Evolutionary conservation across 2,329 filamentous ascomycete species (phyloP).

Genomic region (Xenosphaeropsis pyriputrescens): DNA sequence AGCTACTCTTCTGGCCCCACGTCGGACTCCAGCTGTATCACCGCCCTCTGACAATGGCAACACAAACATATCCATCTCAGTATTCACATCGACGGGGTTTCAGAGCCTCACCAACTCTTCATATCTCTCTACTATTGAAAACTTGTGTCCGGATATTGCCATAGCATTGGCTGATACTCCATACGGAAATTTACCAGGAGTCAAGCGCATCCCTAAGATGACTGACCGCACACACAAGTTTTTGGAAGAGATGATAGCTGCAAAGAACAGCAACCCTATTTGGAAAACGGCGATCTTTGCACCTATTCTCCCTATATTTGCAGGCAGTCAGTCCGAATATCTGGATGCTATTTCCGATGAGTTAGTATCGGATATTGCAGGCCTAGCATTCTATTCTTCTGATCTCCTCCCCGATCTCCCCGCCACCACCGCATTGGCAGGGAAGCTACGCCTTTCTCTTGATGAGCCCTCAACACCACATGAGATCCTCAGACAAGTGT

Average conservation of each 20-base stretch:
- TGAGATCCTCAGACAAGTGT: slow-evolving; percentile 60
- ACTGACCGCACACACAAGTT: slow-evolving; percentile 74
- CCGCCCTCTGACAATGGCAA: slow-evolving; percentile 50
- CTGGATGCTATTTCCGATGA: slow-evolving; percentile 56
- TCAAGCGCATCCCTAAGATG: slow-evolving; percentile 71
- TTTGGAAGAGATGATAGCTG: slow-evolving; percentile 52
- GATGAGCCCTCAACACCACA: slow-evolving; percentile 58
- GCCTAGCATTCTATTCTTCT: slow-evolving; percentile 67
- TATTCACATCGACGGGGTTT: slow-evolving; percentile 83
- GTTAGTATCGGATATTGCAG: slow-evolving; percentile 40
- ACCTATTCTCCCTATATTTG: slow-evolving; percentile 60
- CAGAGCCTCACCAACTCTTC: slow-evolving; percentile 51
- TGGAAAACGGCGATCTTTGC: slow-evolving; percentile 34
- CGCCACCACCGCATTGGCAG: slow-evolving; percentile 31
- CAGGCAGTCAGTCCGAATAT: slow-evolving; percentile 67
- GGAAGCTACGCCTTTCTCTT: slow-evolving; percentile 62
- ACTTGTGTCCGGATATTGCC: slow-evolving; percentile 66
- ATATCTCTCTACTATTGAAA: slow-evolving; percentile 50
- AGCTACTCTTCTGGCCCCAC: slow-evolving; percentile 59
- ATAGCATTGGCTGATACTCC: slow-evolving; percentile 65
- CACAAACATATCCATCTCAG: slow-evolving; percentile 53
- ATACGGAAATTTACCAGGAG: slow-evolving; percentile 37
- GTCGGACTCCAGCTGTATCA: slow-evolving; percentile 61
- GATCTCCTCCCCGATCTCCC: slow-evolving; percentile 55
- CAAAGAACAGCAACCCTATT: slow-evolving; percentile 11